These are phyloP conservation scores for Cardamine resedifolia DNA, from an alignment of 345 rosid species.

Conservation along the genomic window DNA sequence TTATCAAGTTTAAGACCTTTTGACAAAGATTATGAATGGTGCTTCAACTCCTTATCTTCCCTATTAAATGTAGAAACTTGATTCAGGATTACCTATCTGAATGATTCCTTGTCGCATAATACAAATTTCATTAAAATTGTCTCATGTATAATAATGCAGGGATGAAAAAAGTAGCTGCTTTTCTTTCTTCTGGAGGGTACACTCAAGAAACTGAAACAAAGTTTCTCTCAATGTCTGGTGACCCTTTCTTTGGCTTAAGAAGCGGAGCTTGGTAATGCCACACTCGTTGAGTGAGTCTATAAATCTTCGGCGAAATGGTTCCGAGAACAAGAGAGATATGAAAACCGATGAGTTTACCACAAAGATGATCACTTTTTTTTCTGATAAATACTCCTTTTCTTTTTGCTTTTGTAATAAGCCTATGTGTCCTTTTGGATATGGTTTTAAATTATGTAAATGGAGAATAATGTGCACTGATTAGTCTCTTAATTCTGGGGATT, in stretches of 20 bases:
- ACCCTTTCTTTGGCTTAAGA: constrained; percentile 3
- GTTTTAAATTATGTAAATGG: constrained; percentile 15
- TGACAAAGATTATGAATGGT: constrained; percentile 18
- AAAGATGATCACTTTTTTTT: constrained; percentile 19
- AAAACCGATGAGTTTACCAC: background rate
- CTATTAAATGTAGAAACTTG: constrained; percentile 4
- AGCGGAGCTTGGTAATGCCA: background rate
- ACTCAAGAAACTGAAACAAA: constrained; percentile 22
- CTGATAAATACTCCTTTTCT: background rate
- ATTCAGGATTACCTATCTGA: constrained; percentile 6
- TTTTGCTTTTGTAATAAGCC: constrained; percentile 8
- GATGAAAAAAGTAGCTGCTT: constrained; percentile 49
- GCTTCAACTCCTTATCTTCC: background rate
- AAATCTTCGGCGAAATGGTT: constrained; percentile 11
- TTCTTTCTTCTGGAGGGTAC: constrained; percentile 38
- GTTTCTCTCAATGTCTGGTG: background rate
- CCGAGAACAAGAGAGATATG: constrained; percentile 5
- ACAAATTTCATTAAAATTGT: background rate
- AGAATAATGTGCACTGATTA: constrained; percentile 12
- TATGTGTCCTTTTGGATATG: background rate
- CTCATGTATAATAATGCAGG: constrained; percentile 43
- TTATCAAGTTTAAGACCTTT: constrained; percentile 4
- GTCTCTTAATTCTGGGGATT: constrained; percentile 10
- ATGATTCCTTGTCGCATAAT: background rate
- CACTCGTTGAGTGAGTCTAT: background rate